Conservation (phyloP, 2,329 filamentous ascomycete genomes). For the Hymenoscyphus fraxineus region DNA sequence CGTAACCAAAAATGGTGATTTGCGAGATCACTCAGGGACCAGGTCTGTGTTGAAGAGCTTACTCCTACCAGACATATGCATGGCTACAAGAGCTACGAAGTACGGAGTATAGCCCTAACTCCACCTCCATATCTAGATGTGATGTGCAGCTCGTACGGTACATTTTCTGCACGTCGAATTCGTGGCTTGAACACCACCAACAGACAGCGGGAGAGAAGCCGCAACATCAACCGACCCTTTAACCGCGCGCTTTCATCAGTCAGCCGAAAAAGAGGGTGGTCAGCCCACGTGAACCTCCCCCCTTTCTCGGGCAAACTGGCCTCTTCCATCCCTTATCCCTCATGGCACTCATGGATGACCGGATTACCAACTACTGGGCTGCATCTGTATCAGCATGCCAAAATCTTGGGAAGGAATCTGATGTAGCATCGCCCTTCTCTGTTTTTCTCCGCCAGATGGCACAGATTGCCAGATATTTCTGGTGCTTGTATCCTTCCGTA, state of each 20-base stretch:
- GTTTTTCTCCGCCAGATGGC: not conserved
- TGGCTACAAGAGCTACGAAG: not conserved
- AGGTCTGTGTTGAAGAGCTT: not conserved
- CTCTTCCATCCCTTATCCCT: not conserved
- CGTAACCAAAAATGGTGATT: not conserved
- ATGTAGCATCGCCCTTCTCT: not conserved
- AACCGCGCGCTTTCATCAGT: not conserved
- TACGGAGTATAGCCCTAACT: too few relatives aligned
- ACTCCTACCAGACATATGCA: not conserved
- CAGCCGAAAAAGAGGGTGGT: not conserved
- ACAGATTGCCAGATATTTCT: not conserved
- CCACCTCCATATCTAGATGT: not conserved
- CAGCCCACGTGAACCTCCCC: not conserved
- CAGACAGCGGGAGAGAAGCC: not conserved
- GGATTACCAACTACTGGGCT: not conserved
- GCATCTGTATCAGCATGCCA: not conserved
- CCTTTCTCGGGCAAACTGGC: not conserved
- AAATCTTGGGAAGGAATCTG: not conserved
- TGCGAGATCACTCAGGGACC: not conserved
- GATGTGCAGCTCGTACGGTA: slow-evolving; percentile 2
- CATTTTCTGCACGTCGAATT: not conserved
- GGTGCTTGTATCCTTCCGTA: not conserved
- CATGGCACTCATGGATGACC: not conserved
- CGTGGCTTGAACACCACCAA: slow-evolving; percentile 1
- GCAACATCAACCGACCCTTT: not conserved